Evolutionary conservation across 2,329 filamentous ascomycete genomes (phyloP).

Genomic region (Calonectria pseudoturangicola): DNA sequence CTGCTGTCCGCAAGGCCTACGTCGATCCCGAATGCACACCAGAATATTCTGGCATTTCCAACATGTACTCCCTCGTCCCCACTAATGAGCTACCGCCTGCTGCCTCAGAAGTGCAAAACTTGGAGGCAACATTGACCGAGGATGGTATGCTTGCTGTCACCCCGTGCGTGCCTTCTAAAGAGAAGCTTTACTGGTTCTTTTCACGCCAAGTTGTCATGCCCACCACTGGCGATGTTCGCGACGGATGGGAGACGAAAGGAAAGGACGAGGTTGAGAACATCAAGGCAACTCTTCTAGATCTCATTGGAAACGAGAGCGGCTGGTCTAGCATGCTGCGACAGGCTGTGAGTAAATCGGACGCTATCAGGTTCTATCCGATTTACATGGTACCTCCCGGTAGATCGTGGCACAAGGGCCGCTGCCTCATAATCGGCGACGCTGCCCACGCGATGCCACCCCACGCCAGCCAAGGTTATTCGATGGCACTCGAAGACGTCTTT

Average conservation of each 20-base stretch:
- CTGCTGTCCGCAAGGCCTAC: neutral
- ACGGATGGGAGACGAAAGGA: neutral
- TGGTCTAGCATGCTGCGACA: slow-evolving; percentile 11
- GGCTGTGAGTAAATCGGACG: slow-evolving; percentile 6
- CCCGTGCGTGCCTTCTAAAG: neutral
- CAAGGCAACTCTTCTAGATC: neutral
- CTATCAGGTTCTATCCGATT: slow-evolving; percentile 8
- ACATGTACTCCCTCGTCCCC: slow-evolving; percentile 5
- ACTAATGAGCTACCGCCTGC: neutral
- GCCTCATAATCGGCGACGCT: slow-evolving; percentile 11
- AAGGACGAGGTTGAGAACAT: slow-evolving; percentile 9
- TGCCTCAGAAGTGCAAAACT: neutral
- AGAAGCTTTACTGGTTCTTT: slow-evolving; percentile 11
- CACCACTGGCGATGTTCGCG: neutral
- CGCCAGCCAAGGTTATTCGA: neutral
- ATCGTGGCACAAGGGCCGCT: slow-evolving; percentile 12
- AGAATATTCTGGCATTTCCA: slow-evolving; percentile 8
- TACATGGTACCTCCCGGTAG: slow-evolving; percentile 1
- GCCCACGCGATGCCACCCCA: slow-evolving; percentile 17
- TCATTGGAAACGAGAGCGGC: neutral
- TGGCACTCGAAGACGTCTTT: slow-evolving; percentile 14
- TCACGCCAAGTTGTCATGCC: slow-evolving; percentile 4
- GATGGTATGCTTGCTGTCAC: slow-evolving; percentile 13
- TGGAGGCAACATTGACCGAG: neutral
- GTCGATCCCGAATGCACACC: slow-evolving; percentile 7